These are phyloP conservation scores for Mimosa bimucronata DNA, from an alignment of 306 rosid species.

Conservation along the genomic window DNA sequence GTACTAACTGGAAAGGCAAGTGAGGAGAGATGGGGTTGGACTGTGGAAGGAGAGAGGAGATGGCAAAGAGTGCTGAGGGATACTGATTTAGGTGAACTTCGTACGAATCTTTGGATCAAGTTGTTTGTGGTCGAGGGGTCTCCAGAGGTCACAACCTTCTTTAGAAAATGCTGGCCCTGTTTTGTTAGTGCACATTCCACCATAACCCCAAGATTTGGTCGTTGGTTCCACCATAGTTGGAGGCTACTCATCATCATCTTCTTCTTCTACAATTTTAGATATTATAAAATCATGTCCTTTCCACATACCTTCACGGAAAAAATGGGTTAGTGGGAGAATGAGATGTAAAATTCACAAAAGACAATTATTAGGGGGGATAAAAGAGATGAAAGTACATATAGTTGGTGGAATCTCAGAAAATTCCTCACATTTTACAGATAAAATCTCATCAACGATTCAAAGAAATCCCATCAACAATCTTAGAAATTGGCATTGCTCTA, in stretches of 20 bases:
- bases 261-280: background rate
- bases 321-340: background rate
- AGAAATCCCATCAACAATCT: background rate
- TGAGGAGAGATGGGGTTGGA: slow-evolving; percentile 60
- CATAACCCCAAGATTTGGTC: background rate
- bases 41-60: slow-evolving; percentile 64
- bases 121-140: slow-evolving; percentile 49
- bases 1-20: slow-evolving; percentile 62
- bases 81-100: slow-evolving; percentile 58
- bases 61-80: slow-evolving; percentile 66
- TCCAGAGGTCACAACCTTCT: slow-evolving; percentile 50
- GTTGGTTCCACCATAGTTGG: slow-evolving; percentile 29
- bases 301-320: background rate
- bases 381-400: background rate
- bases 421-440: background rate
- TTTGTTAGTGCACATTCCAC: slow-evolving; percentile 57
- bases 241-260: slow-evolving; percentile 7
- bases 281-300: background rate
- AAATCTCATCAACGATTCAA: background rate
- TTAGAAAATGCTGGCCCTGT: slow-evolving; percentile 74
- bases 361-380: too few relatives aligned
- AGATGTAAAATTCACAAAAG: background rate
- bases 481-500: background rate
- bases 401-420: background rate
- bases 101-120: slow-evolving; percentile 57